These are phyloP conservation scores for Earliella scabrosa DNA, from an alignment of 1,284 basidiomycete genomes.

Conservation along the genomic window DNA sequence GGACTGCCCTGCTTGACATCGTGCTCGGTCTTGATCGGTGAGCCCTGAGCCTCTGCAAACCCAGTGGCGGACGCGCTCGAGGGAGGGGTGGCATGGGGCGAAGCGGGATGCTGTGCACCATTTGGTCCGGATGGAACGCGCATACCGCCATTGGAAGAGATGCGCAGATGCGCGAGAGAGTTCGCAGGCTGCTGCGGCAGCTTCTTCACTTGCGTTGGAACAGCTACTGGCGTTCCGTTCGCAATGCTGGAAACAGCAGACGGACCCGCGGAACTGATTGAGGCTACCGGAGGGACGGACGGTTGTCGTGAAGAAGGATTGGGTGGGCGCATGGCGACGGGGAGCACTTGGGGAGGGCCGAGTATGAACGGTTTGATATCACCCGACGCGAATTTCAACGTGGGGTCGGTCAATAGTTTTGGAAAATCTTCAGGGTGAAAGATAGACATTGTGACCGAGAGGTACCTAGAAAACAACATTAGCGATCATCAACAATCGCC, in stretches of 20 bases:
- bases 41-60: conserved; percentile 24
- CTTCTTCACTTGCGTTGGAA: conserved; percentile 60
- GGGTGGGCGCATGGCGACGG: conserved; percentile 8
- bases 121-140: conserved; percentile 40
- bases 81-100: conserved; percentile 43
- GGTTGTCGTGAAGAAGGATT: conserved; percentile 13
- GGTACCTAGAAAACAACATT: conserved; percentile 43
- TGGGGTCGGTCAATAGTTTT: conserved; percentile 48
- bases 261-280: conserved; percentile 15
- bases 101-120: conserved; percentile 22
- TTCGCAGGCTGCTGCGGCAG: conserved; percentile 47
- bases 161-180: conserved; percentile 56
- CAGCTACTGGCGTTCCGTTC: conserved; percentile 34
- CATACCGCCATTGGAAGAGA: conserved; percentile 58
- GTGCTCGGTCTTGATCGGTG: conserved; percentile 22
- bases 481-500: neutral
- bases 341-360: conserved; percentile 3
- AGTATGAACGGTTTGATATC: conserved; percentile 31
- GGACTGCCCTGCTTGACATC: conserved; percentile 27
- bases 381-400: conserved; percentile 43
- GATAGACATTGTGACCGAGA: conserved; percentile 61
- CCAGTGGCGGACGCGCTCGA: conserved; percentile 27
- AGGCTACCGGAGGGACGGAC: conserved; percentile 10
- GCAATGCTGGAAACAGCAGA: conserved; percentile 39
- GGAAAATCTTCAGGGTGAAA: conserved; percentile 50